Conservation (phyloP, 305 asterid genomes). For the Stenogyne calaminthoides region DNA sequence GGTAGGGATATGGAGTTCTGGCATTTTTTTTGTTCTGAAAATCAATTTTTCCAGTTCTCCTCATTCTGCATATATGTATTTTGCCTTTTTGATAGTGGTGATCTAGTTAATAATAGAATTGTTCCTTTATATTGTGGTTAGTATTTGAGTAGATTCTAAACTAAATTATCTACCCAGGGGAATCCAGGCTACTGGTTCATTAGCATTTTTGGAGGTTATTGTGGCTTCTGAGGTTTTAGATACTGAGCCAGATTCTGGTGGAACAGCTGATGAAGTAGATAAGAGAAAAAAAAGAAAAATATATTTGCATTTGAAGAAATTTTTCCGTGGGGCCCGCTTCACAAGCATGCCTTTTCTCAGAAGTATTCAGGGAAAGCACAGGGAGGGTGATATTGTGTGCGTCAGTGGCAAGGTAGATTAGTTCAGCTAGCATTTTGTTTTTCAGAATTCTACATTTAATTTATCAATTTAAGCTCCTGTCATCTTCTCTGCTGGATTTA, state of each 20-base stretch:
- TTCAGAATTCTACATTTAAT: not conserved
- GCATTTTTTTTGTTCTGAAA: not conserved
- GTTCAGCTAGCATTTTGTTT: conserved; percentile 16
- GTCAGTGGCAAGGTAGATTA: conserved; percentile 92
- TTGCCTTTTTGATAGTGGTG: conserved; percentile 9
- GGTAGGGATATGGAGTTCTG: conserved; percentile 41
- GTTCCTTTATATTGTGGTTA: conserved; percentile 20
- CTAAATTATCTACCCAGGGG: conserved; percentile 57
- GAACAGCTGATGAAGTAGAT: conserved; percentile 44
- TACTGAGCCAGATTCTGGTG: conserved; percentile 40
- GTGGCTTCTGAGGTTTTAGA: conserved; percentile 83
- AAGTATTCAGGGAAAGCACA: conserved; percentile 82
- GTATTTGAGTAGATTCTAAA: conserved; percentile 2
- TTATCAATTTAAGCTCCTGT: not conserved
- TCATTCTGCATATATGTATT: not conserved
- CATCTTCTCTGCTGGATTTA: not conserved
- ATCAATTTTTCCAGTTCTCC: not conserved
- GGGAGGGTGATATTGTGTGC: conserved; percentile 80
- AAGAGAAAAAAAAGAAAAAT: conserved; percentile 48
- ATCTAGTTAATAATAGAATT: not conserved
- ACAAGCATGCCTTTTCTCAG: conserved; percentile 75
- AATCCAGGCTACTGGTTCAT: conserved; percentile 71
- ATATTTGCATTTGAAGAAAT: conserved; percentile 84
- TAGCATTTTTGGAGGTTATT: conserved; percentile 82
- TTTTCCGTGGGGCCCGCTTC: conserved; percentile 93